Evolutionary conservation across 768 basidiomycete species (phyloP).

Genomic region (Cyclocybe cylindracea): DNA sequence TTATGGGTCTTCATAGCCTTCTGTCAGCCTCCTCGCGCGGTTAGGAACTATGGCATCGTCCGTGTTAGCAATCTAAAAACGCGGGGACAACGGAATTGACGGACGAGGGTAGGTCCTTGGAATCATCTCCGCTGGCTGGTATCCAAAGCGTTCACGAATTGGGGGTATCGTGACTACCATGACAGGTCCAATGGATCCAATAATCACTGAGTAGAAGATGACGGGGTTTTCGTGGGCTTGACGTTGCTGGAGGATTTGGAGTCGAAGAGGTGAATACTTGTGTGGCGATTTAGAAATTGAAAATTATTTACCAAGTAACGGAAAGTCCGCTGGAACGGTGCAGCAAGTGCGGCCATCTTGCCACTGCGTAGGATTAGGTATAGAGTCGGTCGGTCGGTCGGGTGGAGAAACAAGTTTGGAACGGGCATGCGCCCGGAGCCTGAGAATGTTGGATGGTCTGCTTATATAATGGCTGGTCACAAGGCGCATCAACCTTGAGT

Average conservation of each 20-base stretch:
- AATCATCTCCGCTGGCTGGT: slow-evolving; percentile 62
- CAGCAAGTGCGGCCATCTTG: slow-evolving; percentile 44
- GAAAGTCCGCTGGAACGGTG: slow-evolving; percentile 52
- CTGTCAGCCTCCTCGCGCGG: slow-evolving; percentile 64
- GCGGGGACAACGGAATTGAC: slow-evolving; percentile 25
- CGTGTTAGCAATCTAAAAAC: neutral
- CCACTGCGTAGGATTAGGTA: slow-evolving; percentile 1
- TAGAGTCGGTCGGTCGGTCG: neutral
- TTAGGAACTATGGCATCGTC: slow-evolving; percentile 56
- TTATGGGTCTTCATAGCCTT: slow-evolving; percentile 73
- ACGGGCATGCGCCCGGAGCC: neutral
- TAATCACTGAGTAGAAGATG: slow-evolving; percentile 81
- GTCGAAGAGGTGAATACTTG: neutral
- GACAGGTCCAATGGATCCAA: slow-evolving; percentile 77
- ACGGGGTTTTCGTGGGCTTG: slow-evolving; percentile 90
- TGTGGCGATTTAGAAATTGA: neutral
- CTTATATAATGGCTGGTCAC: neutral
- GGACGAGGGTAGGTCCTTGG: slow-evolving; percentile 81
- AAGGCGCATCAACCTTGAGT: neutral
- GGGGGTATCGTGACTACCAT: slow-evolving; percentile 78
- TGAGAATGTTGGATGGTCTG: too few species aligned
- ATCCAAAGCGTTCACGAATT: slow-evolving; percentile 74
- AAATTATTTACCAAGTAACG: slow-evolving; percentile 44
- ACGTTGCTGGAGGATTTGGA: slow-evolving; percentile 63
- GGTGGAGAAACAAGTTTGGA: slow-evolving; percentile 9